A percentile compares a stretch with the other conserved stretches of the same genome.
phyloP scores from a whole-genome alignment of 202 grass and related monocot species.

The Carex sylvatica region DNA sequence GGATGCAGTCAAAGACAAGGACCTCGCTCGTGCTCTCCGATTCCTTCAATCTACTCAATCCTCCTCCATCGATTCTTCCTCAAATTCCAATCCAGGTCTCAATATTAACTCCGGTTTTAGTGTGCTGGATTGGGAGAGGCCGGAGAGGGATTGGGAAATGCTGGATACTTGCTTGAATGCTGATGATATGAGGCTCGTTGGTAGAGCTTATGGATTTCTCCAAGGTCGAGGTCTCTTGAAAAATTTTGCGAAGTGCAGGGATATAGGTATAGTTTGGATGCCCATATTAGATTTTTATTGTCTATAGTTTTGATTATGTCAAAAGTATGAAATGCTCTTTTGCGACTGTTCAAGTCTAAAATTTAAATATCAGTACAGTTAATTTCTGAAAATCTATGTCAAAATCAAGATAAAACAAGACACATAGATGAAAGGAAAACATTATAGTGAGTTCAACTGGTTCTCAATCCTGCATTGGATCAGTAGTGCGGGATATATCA shows the following conservation, averaged over 20 bases:
- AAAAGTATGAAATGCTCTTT: background rate
- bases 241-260: constrained; percentile 72
- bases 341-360: background rate
- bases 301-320: background rate
- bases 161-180: constrained; percentile 92
- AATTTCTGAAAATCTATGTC: constrained; percentile 1
- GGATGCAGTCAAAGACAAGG: constrained; percentile 76
- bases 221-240: constrained; percentile 51
- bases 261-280: constrained; percentile 47
- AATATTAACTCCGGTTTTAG: background rate
- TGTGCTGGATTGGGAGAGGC: constrained; percentile 12
- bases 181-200: constrained; percentile 88
- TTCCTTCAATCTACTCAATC: constrained; percentile 65
- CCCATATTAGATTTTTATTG: background rate
- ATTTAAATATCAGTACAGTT: background rate
- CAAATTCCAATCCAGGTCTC: background rate
- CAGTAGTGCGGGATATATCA: background rate
- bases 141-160: constrained; percentile 80
- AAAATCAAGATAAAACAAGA: background rate
- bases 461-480: background rate
- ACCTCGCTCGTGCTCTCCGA: constrained; percentile 75
- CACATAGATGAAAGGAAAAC: background rate
- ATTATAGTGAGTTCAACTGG: background rate
- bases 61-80: constrained; percentile 27
- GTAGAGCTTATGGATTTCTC: constrained; percentile 68